phyloP scores from a whole-genome alignment of 2,329 filamentous ascomycete species.

The Aureobasidium sp. region DNA sequence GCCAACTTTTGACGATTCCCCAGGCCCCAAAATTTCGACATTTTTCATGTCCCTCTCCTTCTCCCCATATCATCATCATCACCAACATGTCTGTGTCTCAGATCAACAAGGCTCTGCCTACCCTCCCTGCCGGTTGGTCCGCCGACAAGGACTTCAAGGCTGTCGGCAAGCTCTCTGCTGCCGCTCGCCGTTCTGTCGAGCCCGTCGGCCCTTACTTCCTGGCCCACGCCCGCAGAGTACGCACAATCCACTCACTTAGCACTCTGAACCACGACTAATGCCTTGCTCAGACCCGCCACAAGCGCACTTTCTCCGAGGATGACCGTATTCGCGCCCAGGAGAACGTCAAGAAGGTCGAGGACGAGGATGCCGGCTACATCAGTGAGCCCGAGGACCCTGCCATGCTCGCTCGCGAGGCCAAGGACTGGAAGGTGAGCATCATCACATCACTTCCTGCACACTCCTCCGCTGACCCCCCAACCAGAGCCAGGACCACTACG shows the following conservation, averaged over 20 bases:
- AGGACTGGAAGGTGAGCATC: constrained; percentile 89
- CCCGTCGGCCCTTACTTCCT: constrained; percentile 97
- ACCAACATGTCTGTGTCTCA: constrained; percentile 58
- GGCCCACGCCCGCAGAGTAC: constrained; percentile 76
- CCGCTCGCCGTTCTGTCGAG: constrained; percentile 83
- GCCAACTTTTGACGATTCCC: background rate
- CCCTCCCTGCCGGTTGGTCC: constrained; percentile 72
- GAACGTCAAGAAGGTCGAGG: constrained; percentile 90
- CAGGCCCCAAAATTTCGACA: constrained; percentile 10
- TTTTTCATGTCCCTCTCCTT: background rate
- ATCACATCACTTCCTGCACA: background rate
- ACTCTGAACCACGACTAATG: background rate
- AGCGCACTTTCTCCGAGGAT: constrained; percentile 97
- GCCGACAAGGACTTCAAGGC: constrained; percentile 90
- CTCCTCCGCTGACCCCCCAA: background rate
- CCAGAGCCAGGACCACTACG: constrained; percentile 93
- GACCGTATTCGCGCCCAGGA: constrained; percentile 94
- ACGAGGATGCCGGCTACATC: constrained; percentile 82
- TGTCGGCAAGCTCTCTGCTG: constrained; percentile 65
- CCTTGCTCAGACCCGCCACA: constrained; percentile 57
- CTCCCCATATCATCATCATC: constrained; percentile 2
- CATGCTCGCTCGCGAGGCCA: constrained; percentile 87
- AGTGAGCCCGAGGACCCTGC: constrained; percentile 90
- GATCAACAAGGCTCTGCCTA: constrained; percentile 61
- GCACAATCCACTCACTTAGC: constrained; percentile 36